Percentiles rank a stretch among this genome's conserved stretches.
Evolutionary conservation across 1,139 yeast species (phyloP).

Genomic region (Diutina neorugosa): DNA sequence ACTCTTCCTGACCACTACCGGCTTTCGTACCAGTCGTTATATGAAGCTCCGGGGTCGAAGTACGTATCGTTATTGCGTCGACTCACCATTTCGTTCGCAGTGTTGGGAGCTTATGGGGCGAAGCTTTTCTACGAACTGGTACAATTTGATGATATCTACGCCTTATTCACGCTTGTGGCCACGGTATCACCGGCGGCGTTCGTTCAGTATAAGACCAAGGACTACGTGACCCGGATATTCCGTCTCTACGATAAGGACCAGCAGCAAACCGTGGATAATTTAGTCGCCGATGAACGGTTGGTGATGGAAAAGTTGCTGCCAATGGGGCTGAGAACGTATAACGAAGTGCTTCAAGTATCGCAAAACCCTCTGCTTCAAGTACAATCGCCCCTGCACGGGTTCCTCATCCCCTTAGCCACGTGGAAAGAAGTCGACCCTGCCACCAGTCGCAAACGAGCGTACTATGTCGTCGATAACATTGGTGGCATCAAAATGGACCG

Average conservation of each 20-base stretch:
- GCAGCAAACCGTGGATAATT: slow-evolving; percentile 55
- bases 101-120: slow-evolving; percentile 42
- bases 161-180: slow-evolving; percentile 26
- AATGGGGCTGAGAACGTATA: slow-evolving; percentile 57
- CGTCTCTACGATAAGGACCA: slow-evolving; percentile 51
- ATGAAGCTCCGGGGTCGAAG: slow-evolving; percentile 43
- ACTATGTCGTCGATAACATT: slow-evolving; percentile 57
- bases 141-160: slow-evolving; percentile 42
- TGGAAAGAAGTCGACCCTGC: slow-evolving; percentile 39
- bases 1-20: slow-evolving; percentile 32
- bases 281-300: slow-evolving; percentile 48
- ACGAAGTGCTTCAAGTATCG: slow-evolving; percentile 42
- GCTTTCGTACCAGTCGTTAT: slow-evolving; percentile 41
- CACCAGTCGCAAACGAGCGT: slow-evolving; percentile 17
- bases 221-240: slow-evolving; percentile 63
- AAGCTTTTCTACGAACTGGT: slow-evolving; percentile 45
- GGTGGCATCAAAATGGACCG: slow-evolving; percentile 82
- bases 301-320: slow-evolving; percentile 57
- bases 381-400: slow-evolving; percentile 9
- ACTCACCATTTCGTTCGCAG: slow-evolving; percentile 41
- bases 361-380: slow-evolving; percentile 25
- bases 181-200: slow-evolving; percentile 37
- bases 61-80: slow-evolving; percentile 45
- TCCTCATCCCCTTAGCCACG: slow-evolving; percentile 43
- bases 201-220: slow-evolving; percentile 45